Base-by-base conservation (phyloP, 495 filamentous ascomycete species). In the Beverwykella pulmonaria region DNA sequence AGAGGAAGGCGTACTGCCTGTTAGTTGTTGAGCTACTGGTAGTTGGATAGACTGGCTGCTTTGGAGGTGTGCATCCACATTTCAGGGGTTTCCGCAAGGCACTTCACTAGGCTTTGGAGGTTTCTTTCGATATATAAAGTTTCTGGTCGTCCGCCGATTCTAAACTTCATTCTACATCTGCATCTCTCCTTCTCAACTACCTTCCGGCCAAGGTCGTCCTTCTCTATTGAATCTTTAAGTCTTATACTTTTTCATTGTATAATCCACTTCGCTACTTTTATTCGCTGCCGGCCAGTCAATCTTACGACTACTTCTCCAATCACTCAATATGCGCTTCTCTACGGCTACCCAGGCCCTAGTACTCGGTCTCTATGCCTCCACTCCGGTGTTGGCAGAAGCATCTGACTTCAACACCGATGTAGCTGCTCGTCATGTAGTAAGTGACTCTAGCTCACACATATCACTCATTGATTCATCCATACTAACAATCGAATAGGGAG, bases 191-290 rank as follows among this genome's bases (percentile, higher is more conserved):
- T n/a, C 17, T n/a, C 15, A 2, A 10, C 17, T 44, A 44, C 39
- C 39, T 44, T 44, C 39, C 39, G 39, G 39, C 17, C 39, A 44
- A 44, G 39, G 39, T 44, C 39, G 6, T 44, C 15, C 6, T 14
- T 44, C 17, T 44, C 39, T 12, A 5, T 12, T n/a, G n/a, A n/a
- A 34, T 6, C 32, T 34, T 34, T 44, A 44, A 12, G 17, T 44
- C 39, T n/a, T n/a, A 44, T n/a, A 44, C 17, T n/a, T 44, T n/a
- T 44, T 44, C 39, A 44, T 44, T 44, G 39, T 44, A n/a, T 44
- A 44, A 44, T 44, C 39, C 39, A 44, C 3, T 44, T n/a, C 39
- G 4, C 30, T 34, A 9, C 39, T 7, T 44, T 44, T 14, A 44
- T 44, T 44, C 17, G 8, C 39, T 44, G 8, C 39, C 8, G 17